Percentiles rank a stretch among this genome's conserved stretches.
These are phyloP conservation scores for Helenozyma rhizophorensis DNA, from an alignment of 805 yeast genomes.

Conservation along the genomic window DNA sequence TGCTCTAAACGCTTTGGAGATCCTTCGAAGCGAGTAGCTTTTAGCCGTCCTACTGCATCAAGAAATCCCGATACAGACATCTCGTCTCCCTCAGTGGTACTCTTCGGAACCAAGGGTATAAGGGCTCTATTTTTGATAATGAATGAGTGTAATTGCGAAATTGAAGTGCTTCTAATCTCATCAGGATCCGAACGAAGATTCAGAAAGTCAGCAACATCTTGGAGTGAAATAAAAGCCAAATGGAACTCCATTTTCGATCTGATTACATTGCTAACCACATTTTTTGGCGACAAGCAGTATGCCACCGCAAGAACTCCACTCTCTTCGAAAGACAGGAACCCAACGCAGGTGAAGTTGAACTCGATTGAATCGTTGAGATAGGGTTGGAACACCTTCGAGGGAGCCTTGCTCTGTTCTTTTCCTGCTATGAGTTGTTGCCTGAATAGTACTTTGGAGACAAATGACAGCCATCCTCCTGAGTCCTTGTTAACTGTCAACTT, in stretches of 20 bases:
- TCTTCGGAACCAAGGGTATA: slow-evolving; percentile 1
- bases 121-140: slow-evolving; percentile 1
- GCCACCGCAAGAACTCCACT: slow-evolving; percentile 8
- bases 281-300: slow-evolving; percentile 8
- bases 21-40: too few relatives aligned
- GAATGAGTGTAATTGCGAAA: slow-evolving; percentile 4
- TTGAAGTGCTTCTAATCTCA: slow-evolving; percentile 1
- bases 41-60: not conserved
- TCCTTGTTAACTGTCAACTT: slow-evolving; percentile 1
- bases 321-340: slow-evolving; percentile 2
- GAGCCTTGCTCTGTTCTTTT: slow-evolving; percentile 13
- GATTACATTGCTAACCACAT: slow-evolving; percentile 20
- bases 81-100: slow-evolving; percentile 2
- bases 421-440: slow-evolving; percentile 9
- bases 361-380: slow-evolving; percentile 21
- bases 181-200: too few relatives aligned
- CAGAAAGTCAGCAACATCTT: too few relatives aligned
- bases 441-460: slow-evolving; percentile 18
- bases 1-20: too few relatives aligned
- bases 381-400: slow-evolving; percentile 10
- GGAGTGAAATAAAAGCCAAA: slow-evolving; percentile 6
- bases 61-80: not conserved
- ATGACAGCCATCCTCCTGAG: slow-evolving; percentile 7
- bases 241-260: slow-evolving; percentile 11
- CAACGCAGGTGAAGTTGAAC: slow-evolving; percentile 20